Conservation (phyloP, 2,329 filamentous ascomycete genomes). For the Xylariaceae sp. region DNA sequence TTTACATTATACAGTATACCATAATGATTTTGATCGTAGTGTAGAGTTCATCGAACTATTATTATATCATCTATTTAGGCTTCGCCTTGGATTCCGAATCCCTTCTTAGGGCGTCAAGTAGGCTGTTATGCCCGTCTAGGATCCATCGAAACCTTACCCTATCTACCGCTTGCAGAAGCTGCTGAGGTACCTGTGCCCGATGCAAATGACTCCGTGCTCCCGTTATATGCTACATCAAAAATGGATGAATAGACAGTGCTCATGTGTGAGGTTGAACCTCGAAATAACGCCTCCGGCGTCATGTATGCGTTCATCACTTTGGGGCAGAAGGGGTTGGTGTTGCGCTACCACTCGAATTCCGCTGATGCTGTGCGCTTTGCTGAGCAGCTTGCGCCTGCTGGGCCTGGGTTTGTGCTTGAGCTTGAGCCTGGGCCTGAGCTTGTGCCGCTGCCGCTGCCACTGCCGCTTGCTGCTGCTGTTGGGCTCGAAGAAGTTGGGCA, state of each 20-base stretch:
- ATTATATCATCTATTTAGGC: constrained; percentile 19
- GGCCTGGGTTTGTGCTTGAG: constrained; percentile 20
- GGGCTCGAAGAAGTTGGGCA: constrained; percentile 62
- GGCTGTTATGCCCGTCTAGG: constrained; percentile 6
- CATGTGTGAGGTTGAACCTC: not conserved
- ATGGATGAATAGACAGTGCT: constrained; percentile 3
- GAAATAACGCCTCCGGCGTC: not conserved
- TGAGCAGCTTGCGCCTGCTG: constrained; percentile 32
- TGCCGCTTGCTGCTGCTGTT: constrained; percentile 57
- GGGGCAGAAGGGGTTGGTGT: constrained; percentile 37
- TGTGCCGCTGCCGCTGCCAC: constrained; percentile 41
- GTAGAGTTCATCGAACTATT: constrained; percentile 9
- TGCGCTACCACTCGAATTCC: constrained; percentile 39
- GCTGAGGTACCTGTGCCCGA: not conserved
- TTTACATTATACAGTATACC: too few relatives aligned
- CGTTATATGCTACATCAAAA: constrained; percentile 11
- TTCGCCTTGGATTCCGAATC: constrained; percentile 11
- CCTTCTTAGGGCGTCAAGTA: not conserved
- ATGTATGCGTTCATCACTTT: constrained; percentile 27
- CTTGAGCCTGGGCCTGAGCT: constrained; percentile 32
- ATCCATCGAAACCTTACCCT: constrained; percentile 8
- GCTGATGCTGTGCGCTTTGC: constrained; percentile 41
- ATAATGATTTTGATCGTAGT: too few relatives aligned
- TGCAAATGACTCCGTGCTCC: constrained; percentile 11
- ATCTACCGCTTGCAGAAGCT: constrained; percentile 2